Evolutionary conservation across 163 green algal genomes (phyloP).

Genomic region (Chlamydomonas reinhardtii): DNA sequence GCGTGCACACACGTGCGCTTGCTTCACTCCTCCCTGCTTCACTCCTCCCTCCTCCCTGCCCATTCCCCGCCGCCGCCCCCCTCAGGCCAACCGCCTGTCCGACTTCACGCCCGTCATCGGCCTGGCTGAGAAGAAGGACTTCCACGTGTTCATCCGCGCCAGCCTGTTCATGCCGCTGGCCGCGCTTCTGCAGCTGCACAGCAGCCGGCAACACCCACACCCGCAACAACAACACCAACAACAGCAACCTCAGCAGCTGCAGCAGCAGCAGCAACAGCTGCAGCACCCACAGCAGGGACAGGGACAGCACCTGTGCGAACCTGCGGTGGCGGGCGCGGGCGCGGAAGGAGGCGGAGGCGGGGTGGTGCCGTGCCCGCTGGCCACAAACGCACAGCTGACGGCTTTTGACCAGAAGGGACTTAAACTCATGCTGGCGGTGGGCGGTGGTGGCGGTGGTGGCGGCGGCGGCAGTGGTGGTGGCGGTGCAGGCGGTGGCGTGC

Average conservation of each 20-base stretch:
- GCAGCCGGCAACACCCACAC: neutral
- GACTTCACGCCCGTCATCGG: conserved; percentile 46
- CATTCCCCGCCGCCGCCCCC: neutral
- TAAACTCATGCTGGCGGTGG: neutral
- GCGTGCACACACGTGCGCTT: too few relatives aligned
- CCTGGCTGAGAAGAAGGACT: conserved; percentile 49
- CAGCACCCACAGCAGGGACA: too few relatives aligned
- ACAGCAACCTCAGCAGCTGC: too few relatives aligned
- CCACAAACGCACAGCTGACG: conserved; percentile 25
- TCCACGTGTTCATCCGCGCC: conserved; percentile 43
- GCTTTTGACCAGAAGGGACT: conserved; percentile 37
- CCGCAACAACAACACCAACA: too few relatives aligned
- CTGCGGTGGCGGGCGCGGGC: too few relatives aligned
- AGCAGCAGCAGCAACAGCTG: too few relatives aligned
- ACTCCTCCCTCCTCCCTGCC: too few relatives aligned
- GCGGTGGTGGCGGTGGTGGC: too few relatives aligned
- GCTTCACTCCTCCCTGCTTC: too few relatives aligned
- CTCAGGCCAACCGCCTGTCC: conserved; percentile 39
- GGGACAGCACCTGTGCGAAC: too few relatives aligned
- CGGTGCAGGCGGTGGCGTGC: neutral
- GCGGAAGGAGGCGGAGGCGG: too few relatives aligned
- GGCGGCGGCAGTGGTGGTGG: neutral
- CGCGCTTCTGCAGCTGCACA: conserved; percentile 27
- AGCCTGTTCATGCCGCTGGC: conserved; percentile 48
- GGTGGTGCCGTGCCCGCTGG: conserved; percentile 1